These are phyloP conservation scores for Fusarium sp. DNA, from an alignment of 2,329 filamentous ascomycete genomes.

Conservation along the genomic window DNA sequence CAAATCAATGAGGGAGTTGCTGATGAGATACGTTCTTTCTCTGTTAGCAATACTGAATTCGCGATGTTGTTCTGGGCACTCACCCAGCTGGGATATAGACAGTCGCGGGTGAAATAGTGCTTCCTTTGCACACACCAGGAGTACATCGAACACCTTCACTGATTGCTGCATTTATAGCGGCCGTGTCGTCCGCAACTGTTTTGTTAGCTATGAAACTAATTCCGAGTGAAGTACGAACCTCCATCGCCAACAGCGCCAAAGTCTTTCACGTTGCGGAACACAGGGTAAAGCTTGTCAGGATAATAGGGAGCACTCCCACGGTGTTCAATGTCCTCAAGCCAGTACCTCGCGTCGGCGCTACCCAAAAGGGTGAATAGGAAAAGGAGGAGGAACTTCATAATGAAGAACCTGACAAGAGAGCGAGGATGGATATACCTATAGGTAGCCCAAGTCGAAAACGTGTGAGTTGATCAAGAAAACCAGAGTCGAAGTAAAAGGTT, in stretches of 20 bases:
- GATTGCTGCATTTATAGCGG: constrained; percentile 45
- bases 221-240: constrained; percentile 22
- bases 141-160: constrained; percentile 39
- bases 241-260: constrained; percentile 47
- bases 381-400: constrained; percentile 32
- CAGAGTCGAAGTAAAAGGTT: not conserved
- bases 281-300: constrained; percentile 42
- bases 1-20: constrained; percentile 75
- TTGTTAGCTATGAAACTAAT: not conserved
- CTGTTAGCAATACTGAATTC: constrained; percentile 6
- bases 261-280: constrained; percentile 48
- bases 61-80: constrained; percentile 30
- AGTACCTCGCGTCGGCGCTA: constrained; percentile 29
- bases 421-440: not conserved
- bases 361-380: constrained; percentile 25
- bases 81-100: constrained; percentile 54
- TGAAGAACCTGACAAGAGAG: not conserved
- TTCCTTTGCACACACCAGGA: constrained; percentile 43
- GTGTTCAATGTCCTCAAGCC: constrained; percentile 46
- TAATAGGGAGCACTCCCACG: constrained; percentile 44
- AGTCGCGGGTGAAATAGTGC: constrained; percentile 51
- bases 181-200: constrained; percentile 43
- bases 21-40: constrained; percentile 73
- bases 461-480: not conserved
- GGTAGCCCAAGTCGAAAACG: not conserved